Base-by-base conservation (phyloP, 441 rosid genomes). In the Populus hybrid region DNA sequence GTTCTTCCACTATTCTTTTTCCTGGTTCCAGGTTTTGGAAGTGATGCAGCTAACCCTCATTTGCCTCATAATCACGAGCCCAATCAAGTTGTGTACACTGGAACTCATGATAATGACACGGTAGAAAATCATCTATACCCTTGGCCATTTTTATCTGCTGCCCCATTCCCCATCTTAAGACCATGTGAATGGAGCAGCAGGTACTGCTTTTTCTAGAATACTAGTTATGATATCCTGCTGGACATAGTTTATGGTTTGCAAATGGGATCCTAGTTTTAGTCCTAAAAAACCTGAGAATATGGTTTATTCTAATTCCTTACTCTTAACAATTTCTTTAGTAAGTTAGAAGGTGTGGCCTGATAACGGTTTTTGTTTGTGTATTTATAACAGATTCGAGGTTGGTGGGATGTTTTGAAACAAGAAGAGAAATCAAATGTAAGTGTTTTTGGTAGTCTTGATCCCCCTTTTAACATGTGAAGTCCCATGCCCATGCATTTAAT, bases 91-190 rank as follows among this genome's bases (percentile, higher is more conserved):
- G 95, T 92, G 26, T 95, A 95, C 87, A 89, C 97, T 24, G 99
- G 98, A 83, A 95, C 99, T 63, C 99, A 94, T 84, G 99, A 95
- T 81, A 94, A 95, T 78, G 99, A 95, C 82, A 94, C 98, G 80
- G 97, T 95, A 88, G 80, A 64, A 77, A 38, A 12, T 79, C 71
- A 73, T 72, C 64, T 26, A 61, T 78, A 71, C 36, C 8, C 33
- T 72, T 29, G 61, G 28, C 74, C 11, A 20, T 29, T 24, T 29
- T 68, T 8, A 68, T 4, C 38, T 64, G 72, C 21, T 65, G 35
- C 18, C 26, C 2, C 64, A 12, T 2, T 77, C 33, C 9, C 12
- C 12, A 8, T 33, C 29, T n/a, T 21, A 8, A 23, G 20, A n/a
- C 66, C 28, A 8, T 63, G 66, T 63, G 66, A 63, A 63, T 24